These are phyloP conservation scores for Aspergillus ochraceoroseus DNA, from an alignment of 2,329 filamentous ascomycete genomes.

Conservation along the genomic window DNA sequence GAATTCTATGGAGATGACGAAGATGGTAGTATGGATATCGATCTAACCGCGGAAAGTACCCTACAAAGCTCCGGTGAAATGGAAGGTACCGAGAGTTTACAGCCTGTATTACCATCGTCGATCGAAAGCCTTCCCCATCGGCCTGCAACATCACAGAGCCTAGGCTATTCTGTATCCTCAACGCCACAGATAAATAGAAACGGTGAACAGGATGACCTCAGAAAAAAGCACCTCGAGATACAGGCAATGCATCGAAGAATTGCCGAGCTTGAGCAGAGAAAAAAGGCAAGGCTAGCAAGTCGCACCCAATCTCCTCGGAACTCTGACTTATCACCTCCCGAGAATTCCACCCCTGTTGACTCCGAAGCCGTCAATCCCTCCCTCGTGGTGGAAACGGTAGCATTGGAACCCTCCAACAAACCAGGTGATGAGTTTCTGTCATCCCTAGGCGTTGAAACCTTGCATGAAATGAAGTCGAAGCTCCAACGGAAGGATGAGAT, in stretches of 20 bases:
- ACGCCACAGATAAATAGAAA: constrained; percentile 36
- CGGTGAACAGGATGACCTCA: constrained; percentile 43
- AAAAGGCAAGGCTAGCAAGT: constrained; percentile 41
- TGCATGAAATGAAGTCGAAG: constrained; percentile 37
- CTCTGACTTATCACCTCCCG: constrained; percentile 23
- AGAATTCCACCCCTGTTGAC: constrained; percentile 6
- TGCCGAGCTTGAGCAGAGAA: constrained; percentile 46
- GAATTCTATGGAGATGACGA: constrained; percentile 45
- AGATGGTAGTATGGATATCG: constrained; percentile 29
- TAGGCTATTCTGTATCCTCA: constrained; percentile 35
- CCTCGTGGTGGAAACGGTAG: neutral
- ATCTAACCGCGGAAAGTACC: constrained; percentile 29
- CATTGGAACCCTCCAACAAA: neutral
- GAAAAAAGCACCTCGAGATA: constrained; percentile 48
- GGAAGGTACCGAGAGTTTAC: constrained; percentile 25
- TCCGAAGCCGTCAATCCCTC: constrained; percentile 12
- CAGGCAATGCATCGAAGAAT: constrained; percentile 47
- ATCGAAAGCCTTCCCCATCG: constrained; percentile 41
- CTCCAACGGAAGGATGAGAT: constrained; percentile 46
- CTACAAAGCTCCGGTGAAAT: constrained; percentile 6
- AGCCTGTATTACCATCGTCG: constrained; percentile 46
- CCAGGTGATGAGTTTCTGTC: neutral
- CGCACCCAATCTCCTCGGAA: constrained; percentile 35
- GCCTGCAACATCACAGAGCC: constrained; percentile 40
- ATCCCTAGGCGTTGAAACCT: constrained; percentile 20